These are phyloP conservation scores for Saprolegnia diclina DNA, from an alignment of 352 stramenopile genomes.

Conservation along the genomic window DNA sequence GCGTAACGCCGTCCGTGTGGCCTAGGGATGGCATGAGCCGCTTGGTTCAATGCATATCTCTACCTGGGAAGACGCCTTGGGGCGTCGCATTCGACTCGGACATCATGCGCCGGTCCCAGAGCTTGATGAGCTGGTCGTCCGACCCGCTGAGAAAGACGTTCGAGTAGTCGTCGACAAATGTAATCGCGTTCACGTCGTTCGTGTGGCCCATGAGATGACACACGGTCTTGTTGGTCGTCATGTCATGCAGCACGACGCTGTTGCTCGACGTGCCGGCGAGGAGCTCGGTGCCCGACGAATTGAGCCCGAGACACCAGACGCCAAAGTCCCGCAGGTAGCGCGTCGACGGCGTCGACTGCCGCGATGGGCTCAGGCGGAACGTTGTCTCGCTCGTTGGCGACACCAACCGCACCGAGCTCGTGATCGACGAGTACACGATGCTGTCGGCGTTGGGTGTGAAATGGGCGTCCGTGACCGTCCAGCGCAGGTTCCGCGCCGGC, in stretches of 20 bases:
- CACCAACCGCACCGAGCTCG: slow-evolving; percentile 78
- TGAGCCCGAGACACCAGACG: slow-evolving; percentile 76
- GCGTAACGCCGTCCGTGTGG: slow-evolving; percentile 75
- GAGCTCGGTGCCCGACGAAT: slow-evolving; percentile 70
- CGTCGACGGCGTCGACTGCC: slow-evolving; percentile 13
- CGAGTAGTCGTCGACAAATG: slow-evolving; percentile 77
- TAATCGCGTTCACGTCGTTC: slow-evolving; percentile 79
- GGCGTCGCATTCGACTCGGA: slow-evolving; percentile 64
- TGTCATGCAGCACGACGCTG: slow-evolving; percentile 74
- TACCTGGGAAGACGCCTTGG: slow-evolving; percentile 61
- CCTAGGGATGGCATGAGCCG: slow-evolving; percentile 29
- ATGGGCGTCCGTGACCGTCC: slow-evolving; percentile 80
- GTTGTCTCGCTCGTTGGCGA: slow-evolving; percentile 28
- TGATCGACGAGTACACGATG: slow-evolving; percentile 78
- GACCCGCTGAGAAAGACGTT: slow-evolving; percentile 84
- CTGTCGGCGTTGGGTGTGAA: slow-evolving; percentile 65
- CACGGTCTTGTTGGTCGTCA: slow-evolving; percentile 57
- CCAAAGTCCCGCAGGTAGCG: slow-evolving; percentile 43
- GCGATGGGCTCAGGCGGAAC: slow-evolving; percentile 29
- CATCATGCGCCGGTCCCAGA: slow-evolving; percentile 79
- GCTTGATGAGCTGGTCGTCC: slow-evolving; percentile 76
- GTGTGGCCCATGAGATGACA: slow-evolving; percentile 67
- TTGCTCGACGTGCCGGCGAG: slow-evolving; percentile 70
- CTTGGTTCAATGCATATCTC: no score
- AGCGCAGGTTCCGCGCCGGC: slow-evolving; percentile 66